A percentile compares a stretch with the other conserved stretches of the same genome.
These are phyloP conservation scores for Wickerhamiella infanticola DNA, from an alignment of 1,139 yeast genomes.

Conservation along the genomic window DNA sequence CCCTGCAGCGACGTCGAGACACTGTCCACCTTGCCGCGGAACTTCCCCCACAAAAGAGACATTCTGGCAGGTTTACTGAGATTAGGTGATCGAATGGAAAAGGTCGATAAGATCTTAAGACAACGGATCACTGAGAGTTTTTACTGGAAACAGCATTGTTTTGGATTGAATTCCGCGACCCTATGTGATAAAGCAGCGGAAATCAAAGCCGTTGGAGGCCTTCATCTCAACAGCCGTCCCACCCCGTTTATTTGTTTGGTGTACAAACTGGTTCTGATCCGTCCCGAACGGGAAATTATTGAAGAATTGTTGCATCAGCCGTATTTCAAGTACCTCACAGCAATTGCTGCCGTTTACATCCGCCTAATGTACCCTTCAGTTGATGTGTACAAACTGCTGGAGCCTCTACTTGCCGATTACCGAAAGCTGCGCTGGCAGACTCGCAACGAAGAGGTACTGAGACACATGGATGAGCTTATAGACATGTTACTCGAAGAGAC, in stretches of 20 bases:
- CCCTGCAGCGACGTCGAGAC: conserved; percentile 13
- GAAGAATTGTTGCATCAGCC: conserved; percentile 37
- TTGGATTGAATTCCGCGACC: conserved; percentile 40
- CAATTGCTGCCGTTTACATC: conserved; percentile 42
- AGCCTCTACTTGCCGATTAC: conserved; percentile 38
- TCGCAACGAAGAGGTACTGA: conserved; percentile 22
- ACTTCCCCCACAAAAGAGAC: conserved; percentile 11
- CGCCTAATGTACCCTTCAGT: conserved; percentile 35
- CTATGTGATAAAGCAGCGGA: conserved; percentile 32
- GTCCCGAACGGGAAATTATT: conserved; percentile 41
- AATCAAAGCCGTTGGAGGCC: conserved; percentile 32
- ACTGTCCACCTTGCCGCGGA: conserved; percentile 12
- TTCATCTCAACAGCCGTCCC: conserved; percentile 37
- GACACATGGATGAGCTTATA: conserved; percentile 44
- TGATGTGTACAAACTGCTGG: conserved; percentile 36
- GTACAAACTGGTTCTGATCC: conserved; percentile 46
- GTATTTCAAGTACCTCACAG: conserved; percentile 54
- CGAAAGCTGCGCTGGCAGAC: conserved; percentile 33
- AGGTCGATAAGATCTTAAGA: conserved; percentile 52
- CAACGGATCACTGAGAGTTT: conserved; percentile 53
- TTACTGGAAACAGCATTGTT: conserved; percentile 53
- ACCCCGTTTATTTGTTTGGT: conserved; percentile 51
- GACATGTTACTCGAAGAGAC: conserved; percentile 37
- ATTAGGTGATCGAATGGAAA: conserved; percentile 26
- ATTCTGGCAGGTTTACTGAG: neutral